Evolutionary conservation across 176 grass and related monocot genomes (phyloP).

Genomic region (Zea mays): Zm-B73-REFERENCE-NAM-5.0 NC_050100.1:221373501-221374000

Average conservation of each 20-base stretch:
- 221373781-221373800: no score
- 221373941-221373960: conserved; percentile 63
- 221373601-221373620: neutral
- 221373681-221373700: no score
- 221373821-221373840: no score
- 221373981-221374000: conserved; percentile 64
- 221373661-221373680: neutral
- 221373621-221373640: neutral
- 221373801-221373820: no score
- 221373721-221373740: no score
- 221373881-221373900: neutral
- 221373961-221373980: conserved; percentile 94
- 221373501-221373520: neutral
- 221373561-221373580: neutral
- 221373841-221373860: neutral
- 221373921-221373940: conserved; percentile 32
- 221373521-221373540: neutral
- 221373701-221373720: no score
- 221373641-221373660: neutral
- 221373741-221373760: no score
- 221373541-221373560: neutral
- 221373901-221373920: neutral
- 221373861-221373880: neutral
- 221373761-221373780: no score
- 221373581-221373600: neutral